Percentiles rank a stretch among this genome's conserved stretches.
Conservation (phyloP, 345 rosid species). For the Rhizophora mangle region DNA sequence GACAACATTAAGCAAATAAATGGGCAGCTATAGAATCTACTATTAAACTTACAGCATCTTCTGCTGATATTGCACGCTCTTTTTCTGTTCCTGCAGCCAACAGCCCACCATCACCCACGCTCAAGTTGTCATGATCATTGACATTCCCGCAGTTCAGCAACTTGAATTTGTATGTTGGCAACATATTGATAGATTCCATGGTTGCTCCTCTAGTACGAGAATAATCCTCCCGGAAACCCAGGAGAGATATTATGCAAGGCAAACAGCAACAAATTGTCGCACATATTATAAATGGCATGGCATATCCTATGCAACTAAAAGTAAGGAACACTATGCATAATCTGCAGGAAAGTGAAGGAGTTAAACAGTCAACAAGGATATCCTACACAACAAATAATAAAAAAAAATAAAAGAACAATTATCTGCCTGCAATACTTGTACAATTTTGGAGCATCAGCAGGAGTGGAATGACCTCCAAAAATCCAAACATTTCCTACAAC, state of each 20-base stretch:
- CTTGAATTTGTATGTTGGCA: constrained; percentile 77
- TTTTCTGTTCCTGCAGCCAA: constrained; percentile 65
- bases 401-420: constrained; percentile 1
- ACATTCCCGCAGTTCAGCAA: constrained; percentile 32
- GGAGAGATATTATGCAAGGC: constrained; percentile 86
- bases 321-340: constrained; percentile 91
- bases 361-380: constrained; percentile 2
- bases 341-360: constrained; percentile 42
- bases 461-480: constrained; percentile 72
- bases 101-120: constrained; percentile 58
- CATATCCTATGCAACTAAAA: constrained; percentile 87
- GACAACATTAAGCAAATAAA: too few species aligned
- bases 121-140: constrained; percentile 41
- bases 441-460: constrained; percentile 83
- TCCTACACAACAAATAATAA: background rate
- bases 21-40: background rate
- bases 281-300: constrained; percentile 89
- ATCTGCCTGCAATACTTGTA: constrained; percentile 46
- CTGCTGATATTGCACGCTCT: constrained; percentile 69
- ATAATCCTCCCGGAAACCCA: constrained; percentile 68
- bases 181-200: constrained; percentile 53
- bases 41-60: constrained; percentile 76
- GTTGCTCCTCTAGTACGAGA: constrained; percentile 81
- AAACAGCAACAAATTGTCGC: constrained; percentile 89
- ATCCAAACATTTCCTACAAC: constrained; percentile 96